phyloP scores from a whole-genome alignment of 176 grass and related monocot species.

The Eragrostis nindensis region DNA sequence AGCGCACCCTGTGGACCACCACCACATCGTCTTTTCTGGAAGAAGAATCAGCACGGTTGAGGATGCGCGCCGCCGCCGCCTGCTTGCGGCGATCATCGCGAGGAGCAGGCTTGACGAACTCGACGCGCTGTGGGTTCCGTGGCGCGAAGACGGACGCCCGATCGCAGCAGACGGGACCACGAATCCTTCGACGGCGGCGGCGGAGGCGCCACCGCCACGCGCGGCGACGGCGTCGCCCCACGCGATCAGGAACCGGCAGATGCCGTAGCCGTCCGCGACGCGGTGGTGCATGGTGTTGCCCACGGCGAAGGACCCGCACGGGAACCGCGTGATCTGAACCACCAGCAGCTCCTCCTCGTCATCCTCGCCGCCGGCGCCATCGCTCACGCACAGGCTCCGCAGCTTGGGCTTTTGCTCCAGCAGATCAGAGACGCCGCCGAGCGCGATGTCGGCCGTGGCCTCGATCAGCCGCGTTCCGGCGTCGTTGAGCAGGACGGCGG shows the following conservation, averaged over 20 bases:
- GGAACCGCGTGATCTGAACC: constrained; percentile 22
- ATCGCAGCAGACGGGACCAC: neutral
- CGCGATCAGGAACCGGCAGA: neutral
- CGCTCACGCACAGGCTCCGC: neutral
- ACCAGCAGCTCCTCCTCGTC: constrained; percentile 5
- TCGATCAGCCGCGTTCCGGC: neutral
- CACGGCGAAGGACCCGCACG: constrained; percentile 8
- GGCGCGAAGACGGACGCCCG: constrained; percentile 16
- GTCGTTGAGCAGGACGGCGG: constrained; percentile 19
- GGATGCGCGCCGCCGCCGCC: no score
- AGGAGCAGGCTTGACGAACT: neutral
- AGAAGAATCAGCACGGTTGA: neutral
- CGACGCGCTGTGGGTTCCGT: neutral
- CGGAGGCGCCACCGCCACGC: neutral
- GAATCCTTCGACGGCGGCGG: neutral
- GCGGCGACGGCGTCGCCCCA: constrained; percentile 32
- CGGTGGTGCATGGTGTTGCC: constrained; percentile 23
- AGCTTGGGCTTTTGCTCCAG: neutral
- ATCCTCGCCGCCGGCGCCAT: no score
- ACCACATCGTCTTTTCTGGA: neutral
- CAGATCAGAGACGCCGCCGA: neutral
- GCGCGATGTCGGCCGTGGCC: neutral
- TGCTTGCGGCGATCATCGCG: no score
- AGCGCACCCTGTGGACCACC: neutral
- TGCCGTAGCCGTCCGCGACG: constrained; percentile 22